Evolutionary conservation across 2,329 filamentous ascomycete species (phyloP).

Genomic region (Monosporascus cannonballus): DNA sequence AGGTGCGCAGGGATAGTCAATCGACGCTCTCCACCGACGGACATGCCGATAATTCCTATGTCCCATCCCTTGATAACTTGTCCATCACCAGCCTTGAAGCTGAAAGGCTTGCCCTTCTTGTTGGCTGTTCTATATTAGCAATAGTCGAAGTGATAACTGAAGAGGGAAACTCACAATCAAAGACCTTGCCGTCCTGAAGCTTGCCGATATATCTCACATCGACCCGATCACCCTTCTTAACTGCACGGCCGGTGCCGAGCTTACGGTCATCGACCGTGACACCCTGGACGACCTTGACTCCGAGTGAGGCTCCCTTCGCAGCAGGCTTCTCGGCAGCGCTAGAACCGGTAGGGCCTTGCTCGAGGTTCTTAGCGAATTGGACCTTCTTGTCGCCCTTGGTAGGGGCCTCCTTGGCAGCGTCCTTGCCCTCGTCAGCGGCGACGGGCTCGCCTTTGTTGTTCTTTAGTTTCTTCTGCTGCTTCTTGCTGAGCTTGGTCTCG

Average conservation of each 20-base stretch:
- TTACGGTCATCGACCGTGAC: conserved; percentile 96
- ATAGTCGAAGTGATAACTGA: conserved; percentile 16
- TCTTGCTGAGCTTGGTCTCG: conserved; percentile 82
- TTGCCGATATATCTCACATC: conserved; percentile 98
- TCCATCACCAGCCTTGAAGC: conserved; percentile 87
- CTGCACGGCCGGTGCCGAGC: conserved; percentile 73
- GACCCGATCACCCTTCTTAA: conserved; percentile 85
- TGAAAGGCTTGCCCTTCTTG: conserved; percentile 98
- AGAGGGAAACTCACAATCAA: conserved; percentile 64
- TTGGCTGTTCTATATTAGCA: conserved; percentile 57
- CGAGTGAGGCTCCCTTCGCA: conserved; percentile 51
- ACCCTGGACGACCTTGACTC: conserved; percentile 76
- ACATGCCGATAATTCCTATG: conserved; percentile 87
- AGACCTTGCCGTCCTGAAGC: conserved; percentile 88
- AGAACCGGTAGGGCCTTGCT: conserved; percentile 85
- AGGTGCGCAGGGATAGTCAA: conserved; percentile 81
- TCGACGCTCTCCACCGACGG: conserved; percentile 86
- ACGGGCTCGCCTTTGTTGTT: conserved; percentile 94
- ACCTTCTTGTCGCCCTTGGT: conserved; percentile 82
- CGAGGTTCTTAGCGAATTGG: conserved; percentile 97
- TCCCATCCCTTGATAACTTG: conserved; percentile 99
- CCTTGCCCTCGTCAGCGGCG: conserved; percentile 53
- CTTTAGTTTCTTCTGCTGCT: conserved; percentile 96
- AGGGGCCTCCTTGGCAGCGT: conserved; percentile 38
- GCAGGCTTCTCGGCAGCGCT: conserved; percentile 33